Percentiles rank a stretch among this genome's conserved stretches.
These are phyloP conservation scores for Medicago lupulina DNA, from an alignment of 306 rosid species.

Conservation along the genomic window DNA sequence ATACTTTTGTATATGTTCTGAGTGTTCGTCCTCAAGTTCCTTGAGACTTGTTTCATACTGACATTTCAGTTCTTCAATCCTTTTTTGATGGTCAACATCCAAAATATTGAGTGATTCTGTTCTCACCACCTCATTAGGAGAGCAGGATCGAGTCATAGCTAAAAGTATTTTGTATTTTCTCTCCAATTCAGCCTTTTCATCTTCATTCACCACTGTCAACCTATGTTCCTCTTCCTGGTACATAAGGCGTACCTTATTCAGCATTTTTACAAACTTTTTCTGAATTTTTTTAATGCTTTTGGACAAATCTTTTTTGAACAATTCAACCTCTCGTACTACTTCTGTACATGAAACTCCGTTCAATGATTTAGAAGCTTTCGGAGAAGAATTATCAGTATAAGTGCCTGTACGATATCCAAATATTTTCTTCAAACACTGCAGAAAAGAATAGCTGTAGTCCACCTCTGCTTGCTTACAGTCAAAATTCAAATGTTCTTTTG, in stretches of 20 bases:
- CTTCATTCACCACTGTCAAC: conserved; percentile 24
- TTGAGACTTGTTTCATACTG: conserved; percentile 49
- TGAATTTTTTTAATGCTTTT: conserved; percentile 62
- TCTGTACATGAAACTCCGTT: conserved; percentile 36
- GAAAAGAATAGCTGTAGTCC: conserved; percentile 59
- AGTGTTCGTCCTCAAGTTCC: conserved; percentile 52
- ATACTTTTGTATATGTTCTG: conserved; percentile 48
- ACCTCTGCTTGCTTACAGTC: conserved; percentile 69
- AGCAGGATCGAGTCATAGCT: conserved; percentile 49
- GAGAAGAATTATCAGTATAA: conserved; percentile 39
- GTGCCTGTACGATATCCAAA: conserved; percentile 54
- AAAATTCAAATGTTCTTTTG: conserved; percentile 64
- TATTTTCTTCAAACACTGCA: conserved; percentile 71
- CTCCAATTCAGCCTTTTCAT: conserved; percentile 49
- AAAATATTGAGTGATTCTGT: conserved; percentile 52
- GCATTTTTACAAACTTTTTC: conserved; percentile 57
- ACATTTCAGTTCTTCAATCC: conserved; percentile 45
- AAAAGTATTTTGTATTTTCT: conserved; percentile 44
- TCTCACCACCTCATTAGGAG: conserved; percentile 51
- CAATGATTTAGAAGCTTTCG: conserved; percentile 46
- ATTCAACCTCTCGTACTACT: conserved; percentile 41
- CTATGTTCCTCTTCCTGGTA: conserved; percentile 45
- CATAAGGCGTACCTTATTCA: conserved; percentile 52
- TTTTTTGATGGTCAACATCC: conserved; percentile 44
- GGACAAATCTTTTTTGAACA: conserved; percentile 51